Base-by-base conservation (phyloP, 2,329 filamentous ascomycete species). In the Ceratocystis papillata region DNA sequence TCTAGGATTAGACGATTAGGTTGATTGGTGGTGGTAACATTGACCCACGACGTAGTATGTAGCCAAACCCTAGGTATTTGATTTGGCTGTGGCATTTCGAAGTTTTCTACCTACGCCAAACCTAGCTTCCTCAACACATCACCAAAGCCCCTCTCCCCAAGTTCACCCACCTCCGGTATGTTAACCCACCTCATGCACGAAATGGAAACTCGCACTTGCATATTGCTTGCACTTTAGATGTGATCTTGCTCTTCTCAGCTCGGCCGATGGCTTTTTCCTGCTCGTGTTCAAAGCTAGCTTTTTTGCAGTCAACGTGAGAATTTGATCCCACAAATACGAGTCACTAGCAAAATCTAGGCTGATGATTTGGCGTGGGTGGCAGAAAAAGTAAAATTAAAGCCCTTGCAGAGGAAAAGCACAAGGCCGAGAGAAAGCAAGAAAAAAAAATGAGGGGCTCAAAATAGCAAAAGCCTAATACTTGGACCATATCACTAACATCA, bases 71-170 rank as follows among this genome's bases (percentile, higher is more conserved):
- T 68, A 63, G 62, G 57, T 67, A 55, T 45, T 37, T 63, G 55
- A 62, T 61, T 50, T 48, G 46, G 65, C 20, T 53, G 48, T 53
- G 48, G n/a, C 46, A n/a, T 48, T 64, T 63, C 53, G 67, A 68
- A 68, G 63, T 68, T 68, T 68, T 68, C 66, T 28, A 41, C 65
- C 60, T 60, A 37, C 45, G 64, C 59, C 61, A 62, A 68, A 68
- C 67, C 64, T 68, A 68, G 67, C 64, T 64, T 65, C 44, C 45
- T 20, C 63, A 60, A 57, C 37, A 57, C 53, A 68, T 65, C 64
- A 46, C 37, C 55, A 60, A 44, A 41, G 37, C 12, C 37, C 37
- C 10, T 41, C 37, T 33, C 37, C 25, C 55, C 28, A 46, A 61
- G 33, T 61, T 62, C 46, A 41, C 55, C 55, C 50, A 64, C 33